These are phyloP conservation scores for Diaporthe capsici DNA, from an alignment of 2,329 filamentous ascomycete species.

Conservation along the genomic window DNA sequence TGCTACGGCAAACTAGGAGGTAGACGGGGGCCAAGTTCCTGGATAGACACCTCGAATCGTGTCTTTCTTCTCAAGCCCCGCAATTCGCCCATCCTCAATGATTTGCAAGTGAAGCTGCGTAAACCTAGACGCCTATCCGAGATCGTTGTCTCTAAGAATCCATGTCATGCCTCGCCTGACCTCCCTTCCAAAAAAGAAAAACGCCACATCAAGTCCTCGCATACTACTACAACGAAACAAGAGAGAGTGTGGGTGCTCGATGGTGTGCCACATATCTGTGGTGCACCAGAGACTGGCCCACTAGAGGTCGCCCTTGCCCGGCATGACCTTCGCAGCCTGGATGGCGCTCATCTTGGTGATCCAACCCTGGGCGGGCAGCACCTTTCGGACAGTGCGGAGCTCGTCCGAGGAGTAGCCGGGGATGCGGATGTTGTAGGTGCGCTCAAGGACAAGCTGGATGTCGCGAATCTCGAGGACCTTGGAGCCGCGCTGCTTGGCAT, in stretches of 20 bases:
- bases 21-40: not conserved
- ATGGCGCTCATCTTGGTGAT: slow-evolving; percentile 98
- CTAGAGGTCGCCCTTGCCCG: slow-evolving; percentile 65
- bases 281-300: not conserved
- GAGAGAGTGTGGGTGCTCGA: not conserved
- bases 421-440: slow-evolving; percentile 91
- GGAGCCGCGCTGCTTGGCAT: slow-evolving; percentile 92
- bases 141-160: slow-evolving; percentile 9
- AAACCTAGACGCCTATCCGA: slow-evolving; percentile 18
- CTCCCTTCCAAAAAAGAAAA: not conserved
- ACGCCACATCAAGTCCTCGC: not conserved
- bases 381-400: slow-evolving; percentile 92
- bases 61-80: not conserved
- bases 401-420: slow-evolving; percentile 96
- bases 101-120: not conserved
- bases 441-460: slow-evolving; percentile 85
- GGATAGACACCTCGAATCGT: not conserved
- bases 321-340: slow-evolving; percentile 89
- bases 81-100: not conserved
- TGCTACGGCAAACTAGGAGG: slow-evolving; percentile 2
- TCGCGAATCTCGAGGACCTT: slow-evolving; percentile 92
- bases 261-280: not conserved
- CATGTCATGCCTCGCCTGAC: not conserved
- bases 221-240: not conserved
- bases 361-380: slow-evolving; percentile 89